Base-by-base conservation (phyloP, 2,329 filamentous ascomycete species). In the Ilyonectria robusta region DNA sequence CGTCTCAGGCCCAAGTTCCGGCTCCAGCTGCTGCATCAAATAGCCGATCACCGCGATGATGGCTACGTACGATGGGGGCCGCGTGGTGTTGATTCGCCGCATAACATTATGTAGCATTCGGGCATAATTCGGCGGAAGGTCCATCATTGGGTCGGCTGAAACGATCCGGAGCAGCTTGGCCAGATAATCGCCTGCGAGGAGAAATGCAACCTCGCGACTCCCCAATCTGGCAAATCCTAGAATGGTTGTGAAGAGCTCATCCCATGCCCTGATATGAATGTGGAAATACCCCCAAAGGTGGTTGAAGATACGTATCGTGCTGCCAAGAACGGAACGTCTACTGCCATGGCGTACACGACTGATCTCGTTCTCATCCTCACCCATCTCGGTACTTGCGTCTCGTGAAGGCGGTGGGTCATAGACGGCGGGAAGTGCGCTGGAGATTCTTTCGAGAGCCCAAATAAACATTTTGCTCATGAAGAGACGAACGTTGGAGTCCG, bases 201-300 rank as follows among this genome's bases (percentile, higher is more conserved):
- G 82, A 6, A 86, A 76, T 2, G 83, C 82, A 21, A 87, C 84
- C 77, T 94, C 91, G 6, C 84, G 78, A 3, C 83, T 79, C 1
- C 92, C 92, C 61, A 93, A 79, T 51, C 82, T 84, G 15, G 89
- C 89, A 75, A 95, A 91, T n/a, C 83, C 83, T n/a, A 87, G 76
- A 68, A 95, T 83, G n/a, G 92, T 85, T 13, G 87, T 87, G 76
- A 95, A 95, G 65, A 92, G 91, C 74, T 95, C 93, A 47, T 91
- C 88, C 93, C 93, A 96, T 3, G 92, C 87, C 63, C 90, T 88
- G 31, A 89, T 82, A 51, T 86, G 83, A 3, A 83, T 79, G 66
- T 93, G 89, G 63, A 94, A 89, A n/a, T 81, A 83, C 3, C 86
- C 81, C 88, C 89, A 94, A 4, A 93, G 78, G 23, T 84, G 78